Evolutionary conservation across 352 stramenopile genomes (phyloP).

Genomic region (Phytophthora sojae): DNA sequence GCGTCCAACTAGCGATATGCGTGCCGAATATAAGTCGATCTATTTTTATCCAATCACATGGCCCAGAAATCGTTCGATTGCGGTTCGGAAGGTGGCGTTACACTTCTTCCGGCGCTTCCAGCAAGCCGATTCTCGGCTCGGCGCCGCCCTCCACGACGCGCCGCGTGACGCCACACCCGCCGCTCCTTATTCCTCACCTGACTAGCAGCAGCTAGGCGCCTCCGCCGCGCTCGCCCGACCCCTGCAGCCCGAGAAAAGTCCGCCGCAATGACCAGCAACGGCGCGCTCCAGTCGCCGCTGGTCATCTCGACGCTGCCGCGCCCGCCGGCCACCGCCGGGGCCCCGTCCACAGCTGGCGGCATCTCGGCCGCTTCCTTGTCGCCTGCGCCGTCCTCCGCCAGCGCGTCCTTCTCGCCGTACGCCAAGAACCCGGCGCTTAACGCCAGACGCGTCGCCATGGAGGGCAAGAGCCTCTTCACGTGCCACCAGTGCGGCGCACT

Average conservation of each 20-base stretch:
- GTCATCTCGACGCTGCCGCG: conserved; percentile 38
- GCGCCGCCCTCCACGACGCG: conserved; percentile 4
- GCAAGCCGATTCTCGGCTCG: background rate
- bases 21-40: conserved; percentile 8
- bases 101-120: conserved; percentile 16
- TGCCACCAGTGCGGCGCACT: conserved; percentile 74
- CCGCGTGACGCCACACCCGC: background rate
- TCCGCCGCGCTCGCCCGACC: background rate
- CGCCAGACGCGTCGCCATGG: conserved; percentile 55
- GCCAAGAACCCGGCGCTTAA: conserved; percentile 25
- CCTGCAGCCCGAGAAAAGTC: conserved; percentile 17
- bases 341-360: background rate
- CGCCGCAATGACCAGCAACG: conserved; percentile 36
- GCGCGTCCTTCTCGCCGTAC: conserved; percentile 40
- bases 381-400: conserved; percentile 30
- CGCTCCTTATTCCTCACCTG: conserved; percentile 6
- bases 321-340: conserved; percentile 29
- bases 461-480: conserved; percentile 82
- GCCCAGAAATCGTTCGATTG: conserved; percentile 31
- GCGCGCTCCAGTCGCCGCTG: conserved; percentile 30
- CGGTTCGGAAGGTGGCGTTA: conserved; percentile 29
- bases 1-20: conserved; percentile 16
- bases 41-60: conserved; percentile 40
- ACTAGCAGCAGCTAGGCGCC: background rate
- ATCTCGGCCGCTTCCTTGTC: conserved; percentile 4